Conservation (phyloP, 2,329 filamentous ascomycete species). For the Uncinocarpus reesii region DNA sequence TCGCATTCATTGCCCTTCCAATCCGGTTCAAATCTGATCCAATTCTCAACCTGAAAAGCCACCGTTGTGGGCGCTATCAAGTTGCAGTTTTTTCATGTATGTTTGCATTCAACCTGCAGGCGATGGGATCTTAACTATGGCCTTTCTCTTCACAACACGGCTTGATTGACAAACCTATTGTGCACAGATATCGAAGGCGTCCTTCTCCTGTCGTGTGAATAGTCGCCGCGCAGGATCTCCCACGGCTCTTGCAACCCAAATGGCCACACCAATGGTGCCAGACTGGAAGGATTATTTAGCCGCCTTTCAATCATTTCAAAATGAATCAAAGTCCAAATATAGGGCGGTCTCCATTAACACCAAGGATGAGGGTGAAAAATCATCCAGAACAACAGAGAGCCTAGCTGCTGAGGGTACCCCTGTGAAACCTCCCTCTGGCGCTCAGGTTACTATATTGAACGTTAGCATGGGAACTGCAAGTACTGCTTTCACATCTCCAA, state of each 20-base stretch:
- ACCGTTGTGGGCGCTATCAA: too few relatives aligned
- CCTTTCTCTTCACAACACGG: too few relatives aligned
- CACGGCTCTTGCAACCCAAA: neutral
- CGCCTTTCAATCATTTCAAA: constrained; percentile 4
- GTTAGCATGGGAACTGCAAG: neutral
- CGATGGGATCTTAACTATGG: neutral
- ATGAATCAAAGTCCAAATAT: neutral
- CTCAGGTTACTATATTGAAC: neutral
- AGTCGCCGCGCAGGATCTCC: neutral
- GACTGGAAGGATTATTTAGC: constrained; percentile 1
- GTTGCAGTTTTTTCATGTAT: too few relatives aligned
- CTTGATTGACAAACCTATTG: too few relatives aligned
- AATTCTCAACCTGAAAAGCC: too few relatives aligned
- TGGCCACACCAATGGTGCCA: constrained; percentile 1
- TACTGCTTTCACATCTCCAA: neutral
- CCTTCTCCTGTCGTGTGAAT: neutral
- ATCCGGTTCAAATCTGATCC: too few relatives aligned
- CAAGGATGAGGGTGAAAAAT: too few relatives aligned
- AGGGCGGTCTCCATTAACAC: neutral
- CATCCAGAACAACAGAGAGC: neutral
- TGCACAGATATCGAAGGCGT: neutral
- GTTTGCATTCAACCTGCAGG: too few relatives aligned
- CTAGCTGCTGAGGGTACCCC: neutral
- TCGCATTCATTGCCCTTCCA: too few relatives aligned
- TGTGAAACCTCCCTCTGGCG: neutral